A percentile compares a stretch with the other conserved stretches of the same genome.
Conservation (phyloP, 179 eudicot species). For the Amaranthus tricolor region DNA sequence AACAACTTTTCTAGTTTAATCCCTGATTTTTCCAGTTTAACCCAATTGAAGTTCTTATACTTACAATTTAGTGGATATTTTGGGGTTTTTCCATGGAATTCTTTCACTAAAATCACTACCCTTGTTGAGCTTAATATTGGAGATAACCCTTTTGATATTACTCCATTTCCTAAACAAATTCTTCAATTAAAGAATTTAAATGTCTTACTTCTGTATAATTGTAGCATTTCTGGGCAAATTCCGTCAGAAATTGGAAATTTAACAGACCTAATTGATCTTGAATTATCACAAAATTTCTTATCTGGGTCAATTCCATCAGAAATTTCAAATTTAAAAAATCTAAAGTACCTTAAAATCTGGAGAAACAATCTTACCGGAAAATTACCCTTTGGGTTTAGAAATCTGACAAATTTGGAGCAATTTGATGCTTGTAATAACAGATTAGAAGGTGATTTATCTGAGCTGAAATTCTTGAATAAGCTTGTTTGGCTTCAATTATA, state of each 20-base stretch:
- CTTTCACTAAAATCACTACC: conserved; percentile 41
- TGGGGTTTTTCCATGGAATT: conserved; percentile 63
- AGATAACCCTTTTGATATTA: conserved; percentile 50
- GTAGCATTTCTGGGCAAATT: conserved; percentile 59
- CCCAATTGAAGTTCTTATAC: conserved; percentile 33
- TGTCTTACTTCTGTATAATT: conserved; percentile 58
- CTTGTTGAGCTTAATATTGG: conserved; percentile 53
- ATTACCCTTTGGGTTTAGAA: conserved; percentile 65
- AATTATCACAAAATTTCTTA: conserved; percentile 44
- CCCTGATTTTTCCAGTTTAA: conserved; percentile 48
- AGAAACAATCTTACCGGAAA: conserved; percentile 54
- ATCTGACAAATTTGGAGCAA: conserved; percentile 41
- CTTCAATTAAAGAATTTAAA: conserved; percentile 30
- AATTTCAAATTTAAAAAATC: conserved; percentile 44
- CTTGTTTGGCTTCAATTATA: conserved; percentile 51
- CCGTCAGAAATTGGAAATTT: conserved; percentile 57
- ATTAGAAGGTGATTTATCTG: conserved; percentile 57
- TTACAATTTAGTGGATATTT: conserved; percentile 49
- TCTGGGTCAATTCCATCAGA: conserved; percentile 56
- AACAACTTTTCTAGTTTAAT: conserved; percentile 49
- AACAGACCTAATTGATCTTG: conserved; percentile 43
- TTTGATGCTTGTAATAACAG: conserved; percentile 62
- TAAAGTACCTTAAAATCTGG: conserved; percentile 64
- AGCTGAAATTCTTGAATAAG: conserved; percentile 39
- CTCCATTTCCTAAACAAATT: conserved; percentile 47